These are phyloP conservation scores for Rehmannia glutinosa DNA, from an alignment of 257 asterid species.

Conservation along the genomic window DNA sequence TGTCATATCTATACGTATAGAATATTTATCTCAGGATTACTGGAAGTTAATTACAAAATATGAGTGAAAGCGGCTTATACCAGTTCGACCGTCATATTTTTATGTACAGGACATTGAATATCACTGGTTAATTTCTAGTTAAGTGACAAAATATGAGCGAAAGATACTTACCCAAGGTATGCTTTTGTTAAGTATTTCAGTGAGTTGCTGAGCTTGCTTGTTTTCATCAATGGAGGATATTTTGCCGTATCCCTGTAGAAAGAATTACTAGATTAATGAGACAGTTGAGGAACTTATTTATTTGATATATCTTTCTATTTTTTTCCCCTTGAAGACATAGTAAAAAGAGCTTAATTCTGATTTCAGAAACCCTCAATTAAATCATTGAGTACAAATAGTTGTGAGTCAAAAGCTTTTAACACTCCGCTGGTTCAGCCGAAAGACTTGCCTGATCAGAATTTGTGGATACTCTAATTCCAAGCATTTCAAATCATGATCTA, in stretches of 20 bases:
- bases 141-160: not conserved
- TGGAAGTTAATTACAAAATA: not conserved
- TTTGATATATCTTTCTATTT: not conserved
- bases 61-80: constrained; percentile 19
- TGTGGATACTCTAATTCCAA: constrained; percentile 74
- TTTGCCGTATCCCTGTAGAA: constrained; percentile 72
- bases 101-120: not conserved
- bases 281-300: not conserved
- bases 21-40: not conserved
- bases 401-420: no score
- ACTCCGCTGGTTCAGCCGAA: not conserved
- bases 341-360: no score
- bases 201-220: constrained; percentile 96
- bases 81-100: constrained; percentile 73
- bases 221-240: constrained; percentile 83
- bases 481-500: constrained; percentile 83
- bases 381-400: no score
- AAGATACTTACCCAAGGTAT: constrained; percentile 69
- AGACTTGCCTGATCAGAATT: constrained; percentile 56
- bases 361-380: no score
- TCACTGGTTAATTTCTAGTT: not conserved
- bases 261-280: not conserved
- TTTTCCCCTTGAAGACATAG: no score
- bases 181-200: constrained; percentile 69
- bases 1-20: constrained; percentile 58